A percentile compares a stretch with the other conserved stretches of the same genome.
Conservation (phyloP, 345 rosid genomes). For the Melaleuca quinquenervia region DNA sequence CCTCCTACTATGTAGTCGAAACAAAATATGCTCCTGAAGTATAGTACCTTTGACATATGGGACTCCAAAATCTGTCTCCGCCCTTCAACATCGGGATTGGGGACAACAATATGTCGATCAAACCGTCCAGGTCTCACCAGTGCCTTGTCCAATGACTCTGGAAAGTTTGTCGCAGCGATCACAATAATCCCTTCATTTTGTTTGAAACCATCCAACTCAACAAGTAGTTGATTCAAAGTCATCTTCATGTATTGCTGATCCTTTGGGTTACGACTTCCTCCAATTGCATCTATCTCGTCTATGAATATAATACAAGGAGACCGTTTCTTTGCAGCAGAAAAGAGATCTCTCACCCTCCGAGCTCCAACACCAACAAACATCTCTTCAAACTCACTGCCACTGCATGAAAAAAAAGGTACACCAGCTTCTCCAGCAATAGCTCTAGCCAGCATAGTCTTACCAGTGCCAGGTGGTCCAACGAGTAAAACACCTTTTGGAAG, state of each 20-base stretch:
- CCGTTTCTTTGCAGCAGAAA: slow-evolving; percentile 97
- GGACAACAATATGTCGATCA: slow-evolving; percentile 87
- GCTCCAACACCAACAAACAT: slow-evolving; percentile 99
- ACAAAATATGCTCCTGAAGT: background rate
- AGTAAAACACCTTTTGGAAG: slow-evolving; percentile 97
- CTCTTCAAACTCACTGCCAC: slow-evolving; percentile 99
- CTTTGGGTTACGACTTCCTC: slow-evolving; percentile 87
- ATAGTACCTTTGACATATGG: slow-evolving; percentile 91
- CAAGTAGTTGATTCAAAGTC: slow-evolving; percentile 93
- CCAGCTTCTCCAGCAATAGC: slow-evolving; percentile 99
- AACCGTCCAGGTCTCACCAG: slow-evolving; percentile 95
- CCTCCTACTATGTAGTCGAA: background rate
- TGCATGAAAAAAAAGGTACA: slow-evolving; percentile 97
- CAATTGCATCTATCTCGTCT: slow-evolving; percentile 98
- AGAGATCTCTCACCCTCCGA: slow-evolving; percentile 91
- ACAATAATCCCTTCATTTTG: slow-evolving; percentile 97
- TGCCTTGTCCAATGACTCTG: slow-evolving; percentile 91
- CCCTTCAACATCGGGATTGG: slow-evolving; percentile 97
- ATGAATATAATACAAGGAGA: slow-evolving; percentile 94
- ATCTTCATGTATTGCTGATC: slow-evolving; percentile 96
- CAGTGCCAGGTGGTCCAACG: slow-evolving; percentile 97
- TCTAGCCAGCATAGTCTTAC: slow-evolving; percentile 97
- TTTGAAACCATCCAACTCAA: slow-evolving; percentile 95
- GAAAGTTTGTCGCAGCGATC: slow-evolving; percentile 93
- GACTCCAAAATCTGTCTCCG: slow-evolving; percentile 89